Evolutionary conservation across 306 rosid genomes (phyloP), one percentile per base, ranked within the genome.

Genomic region (Alnus glutinosa): DNA sequence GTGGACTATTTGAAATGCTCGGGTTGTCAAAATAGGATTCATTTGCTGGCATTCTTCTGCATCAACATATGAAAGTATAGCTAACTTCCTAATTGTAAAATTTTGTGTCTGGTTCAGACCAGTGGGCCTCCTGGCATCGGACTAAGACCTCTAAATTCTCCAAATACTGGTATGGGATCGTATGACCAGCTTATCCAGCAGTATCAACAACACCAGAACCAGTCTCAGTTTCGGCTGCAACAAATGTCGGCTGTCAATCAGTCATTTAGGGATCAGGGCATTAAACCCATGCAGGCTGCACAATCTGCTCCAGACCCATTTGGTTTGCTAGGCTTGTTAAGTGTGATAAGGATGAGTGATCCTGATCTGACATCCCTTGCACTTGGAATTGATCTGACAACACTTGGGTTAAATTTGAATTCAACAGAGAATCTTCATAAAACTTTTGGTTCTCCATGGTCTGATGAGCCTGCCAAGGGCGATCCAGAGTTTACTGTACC

Each of bases 101-200:
- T 54, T 70, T 71, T 75, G 57, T 78, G 73, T 74, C 80, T 76
- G 50, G 55, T 85, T 73, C 83, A 96, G 99, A 83, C 96, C 42
- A 90, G 94, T 72, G 98, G 96, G 52, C 92, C 99, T 83, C 99
- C 97, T 75, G 99, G 96, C 64, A 90, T 93, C 88, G 99, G 99
- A 81, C 80, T 91, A 85, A 93, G 98, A 82, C 93, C 98, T 49
- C 72, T 90, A 77, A 95, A 87, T 84, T 91, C 99, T 70, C 89
- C 89, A 52, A 93, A 85, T 85, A 54, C 99, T 84, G 94, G 97
- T 39, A 82, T 91, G 98, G 90, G 96, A 77, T 90, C 95, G 7
- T 91, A 93, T 34, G 97, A 91, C 78, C 99, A 91, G 81, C 92
- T 91, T 62, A 87, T 91, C 58, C 99, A 95, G 90, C 97, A 92